Percentiles rank a stretch among this genome's conserved stretches.
Conservation (phyloP, 495 filamentous ascomycete genomes). For the Podospora pseudopauciseta region DNA sequence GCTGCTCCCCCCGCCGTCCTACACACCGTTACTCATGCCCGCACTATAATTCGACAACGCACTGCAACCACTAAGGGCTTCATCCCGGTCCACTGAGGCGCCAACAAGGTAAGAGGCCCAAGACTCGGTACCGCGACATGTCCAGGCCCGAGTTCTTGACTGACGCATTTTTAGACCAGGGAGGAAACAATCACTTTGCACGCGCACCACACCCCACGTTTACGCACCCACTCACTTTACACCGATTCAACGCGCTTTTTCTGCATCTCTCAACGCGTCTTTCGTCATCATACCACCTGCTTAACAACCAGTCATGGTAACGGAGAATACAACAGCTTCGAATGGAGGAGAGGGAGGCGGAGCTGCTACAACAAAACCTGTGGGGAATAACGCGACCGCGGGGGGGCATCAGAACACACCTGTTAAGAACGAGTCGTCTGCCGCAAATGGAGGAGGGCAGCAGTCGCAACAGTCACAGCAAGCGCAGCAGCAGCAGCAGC, state of each 20-base stretch:
- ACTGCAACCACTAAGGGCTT: too few relatives aligned
- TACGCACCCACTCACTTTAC: too few relatives aligned
- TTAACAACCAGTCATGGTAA: neutral
- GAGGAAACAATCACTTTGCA: too few relatives aligned
- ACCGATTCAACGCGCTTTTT: neutral
- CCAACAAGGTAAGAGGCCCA: too few relatives aligned
- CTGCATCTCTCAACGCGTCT: neutral
- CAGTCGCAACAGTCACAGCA: conserved; percentile 9
- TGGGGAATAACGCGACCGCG: neutral
- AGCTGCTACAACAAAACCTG: neutral
- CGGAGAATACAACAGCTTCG: neutral
- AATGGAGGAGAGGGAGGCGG: neutral
- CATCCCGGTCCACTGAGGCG: too few relatives aligned
- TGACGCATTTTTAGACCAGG: too few relatives aligned
- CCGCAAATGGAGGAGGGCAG: neutral
- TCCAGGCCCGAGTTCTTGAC: too few relatives aligned
- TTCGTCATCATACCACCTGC: neutral
- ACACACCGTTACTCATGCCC: too few relatives aligned
- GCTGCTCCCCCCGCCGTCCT: too few relatives aligned
- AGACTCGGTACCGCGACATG: too few relatives aligned
- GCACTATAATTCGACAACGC: too few relatives aligned
- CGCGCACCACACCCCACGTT: too few relatives aligned
- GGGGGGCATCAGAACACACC: neutral
- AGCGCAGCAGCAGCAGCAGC: conserved; percentile 20
- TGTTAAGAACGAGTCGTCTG: neutral